phyloP scores from a whole-genome alignment of 192 early-diverging fungal genomes.

The Funneliformis mosseae region DNA sequence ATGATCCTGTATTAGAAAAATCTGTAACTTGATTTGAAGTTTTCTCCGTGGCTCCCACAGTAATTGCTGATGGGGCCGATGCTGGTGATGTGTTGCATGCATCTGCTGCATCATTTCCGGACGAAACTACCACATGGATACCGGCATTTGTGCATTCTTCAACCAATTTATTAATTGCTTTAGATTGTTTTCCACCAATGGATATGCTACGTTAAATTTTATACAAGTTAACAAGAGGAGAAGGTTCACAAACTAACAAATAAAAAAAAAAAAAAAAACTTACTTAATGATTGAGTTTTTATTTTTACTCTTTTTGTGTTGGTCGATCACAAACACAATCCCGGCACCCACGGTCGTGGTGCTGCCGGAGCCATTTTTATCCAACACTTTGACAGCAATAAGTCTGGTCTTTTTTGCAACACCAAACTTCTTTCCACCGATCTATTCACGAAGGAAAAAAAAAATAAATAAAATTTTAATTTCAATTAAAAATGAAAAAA shows the following conservation, averaged over 20 bases:
- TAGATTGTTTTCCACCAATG: slow-evolving; percentile 38
- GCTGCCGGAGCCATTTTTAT: slow-evolving; percentile 49
- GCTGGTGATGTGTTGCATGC: slow-evolving; percentile 53
- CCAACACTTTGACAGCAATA: slow-evolving; percentile 62
- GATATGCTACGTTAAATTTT: slow-evolving; percentile 40
- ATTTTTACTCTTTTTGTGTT: not conserved
- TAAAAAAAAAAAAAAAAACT: slow-evolving; percentile 7
- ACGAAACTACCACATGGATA: slow-evolving; percentile 58
- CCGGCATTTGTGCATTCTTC: slow-evolving; percentile 43
- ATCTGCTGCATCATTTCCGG: slow-evolving; percentile 62
- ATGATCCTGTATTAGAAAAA: slow-evolving; percentile 86
- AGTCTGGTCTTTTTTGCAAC: slow-evolving; percentile 61
- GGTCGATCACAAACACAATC: slow-evolving; percentile 52
- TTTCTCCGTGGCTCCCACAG: slow-evolving; percentile 83
- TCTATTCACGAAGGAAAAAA: not conserved
- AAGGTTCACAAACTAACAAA: too few relatives aligned
- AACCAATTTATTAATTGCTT: slow-evolving; percentile 36
- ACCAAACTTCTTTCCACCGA: slow-evolving; percentile 66
- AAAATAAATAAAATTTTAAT: too few relatives aligned
- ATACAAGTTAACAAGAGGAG: slow-evolving; percentile 26
- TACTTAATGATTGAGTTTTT: slow-evolving; percentile 31
- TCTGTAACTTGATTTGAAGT: slow-evolving; percentile 72
- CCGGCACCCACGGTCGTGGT: slow-evolving; percentile 58
- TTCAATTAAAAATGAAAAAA: not conserved
- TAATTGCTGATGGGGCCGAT: slow-evolving; percentile 59